These are phyloP conservation scores for Quercus variabilis DNA, from an alignment of 306 rosid genomes.

Conservation along the genomic window DNA sequence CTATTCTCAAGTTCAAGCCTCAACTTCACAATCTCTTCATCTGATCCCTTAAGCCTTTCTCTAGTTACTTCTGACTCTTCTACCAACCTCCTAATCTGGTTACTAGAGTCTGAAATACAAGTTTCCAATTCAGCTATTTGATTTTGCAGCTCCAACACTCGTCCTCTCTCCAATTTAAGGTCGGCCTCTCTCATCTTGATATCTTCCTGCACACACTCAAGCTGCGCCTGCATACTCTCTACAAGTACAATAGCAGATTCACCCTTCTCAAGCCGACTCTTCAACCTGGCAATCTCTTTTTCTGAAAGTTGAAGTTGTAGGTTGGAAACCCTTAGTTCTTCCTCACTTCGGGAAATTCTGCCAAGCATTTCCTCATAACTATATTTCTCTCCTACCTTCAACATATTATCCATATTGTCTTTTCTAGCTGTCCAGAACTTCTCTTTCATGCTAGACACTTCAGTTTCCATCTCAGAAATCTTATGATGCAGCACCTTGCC, in stretches of 20 bases:
- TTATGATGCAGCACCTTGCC: constrained; percentile 26
- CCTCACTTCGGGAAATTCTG: constrained; percentile 29
- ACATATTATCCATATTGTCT: constrained; percentile 18
- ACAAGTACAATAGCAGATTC: background rate
- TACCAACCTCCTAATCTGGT: constrained; percentile 38
- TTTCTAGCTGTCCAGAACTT: constrained; percentile 17
- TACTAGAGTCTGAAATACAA: constrained; percentile 32
- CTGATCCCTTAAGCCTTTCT: constrained; percentile 37
- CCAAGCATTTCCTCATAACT: constrained; percentile 38
- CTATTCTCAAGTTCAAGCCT: constrained; percentile 32
- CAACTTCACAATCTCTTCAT: constrained; percentile 38
- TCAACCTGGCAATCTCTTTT: constrained; percentile 30
- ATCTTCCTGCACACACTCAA: constrained; percentile 20
- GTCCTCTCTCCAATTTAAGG: constrained; percentile 42
- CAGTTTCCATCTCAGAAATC: constrained; percentile 32
- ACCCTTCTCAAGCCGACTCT: constrained; percentile 28
- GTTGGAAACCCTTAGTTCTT: constrained; percentile 41
- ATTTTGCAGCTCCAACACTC: constrained; percentile 36
- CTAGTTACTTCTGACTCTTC: constrained; percentile 39
- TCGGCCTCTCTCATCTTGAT: constrained; percentile 42
- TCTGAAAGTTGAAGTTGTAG: constrained; percentile 41
- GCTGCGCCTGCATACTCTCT: constrained; percentile 28
- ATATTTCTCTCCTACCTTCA: constrained; percentile 14
- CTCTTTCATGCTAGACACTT: constrained; percentile 36
- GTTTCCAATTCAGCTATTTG: constrained; percentile 38